Conservation (phyloP, 2,329 filamentous ascomycete species). For the Beauveria sp. region DNA sequence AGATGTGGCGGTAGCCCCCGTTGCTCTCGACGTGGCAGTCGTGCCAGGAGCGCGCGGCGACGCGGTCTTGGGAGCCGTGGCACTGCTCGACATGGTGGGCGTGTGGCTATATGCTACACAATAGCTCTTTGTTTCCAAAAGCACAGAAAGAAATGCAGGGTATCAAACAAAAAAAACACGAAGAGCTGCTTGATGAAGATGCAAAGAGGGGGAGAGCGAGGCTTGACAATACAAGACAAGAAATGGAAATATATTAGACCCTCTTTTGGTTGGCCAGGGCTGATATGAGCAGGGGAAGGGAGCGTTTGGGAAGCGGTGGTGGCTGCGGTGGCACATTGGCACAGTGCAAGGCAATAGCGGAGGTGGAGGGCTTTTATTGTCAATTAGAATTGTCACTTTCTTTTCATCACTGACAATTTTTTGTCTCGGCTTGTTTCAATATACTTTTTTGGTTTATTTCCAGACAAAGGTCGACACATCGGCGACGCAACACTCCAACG, state of each 20-base stretch:
- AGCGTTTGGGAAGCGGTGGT: not conserved
- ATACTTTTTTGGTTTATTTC: too few species aligned
- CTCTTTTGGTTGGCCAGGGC: constrained; percentile 1
- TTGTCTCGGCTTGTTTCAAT: not conserved
- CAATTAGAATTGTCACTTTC: too few species aligned
- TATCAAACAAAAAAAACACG: not conserved
- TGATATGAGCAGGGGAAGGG: not conserved
- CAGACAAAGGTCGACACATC: too few species aligned
- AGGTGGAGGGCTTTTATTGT: not conserved
- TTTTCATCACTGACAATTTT: not conserved
- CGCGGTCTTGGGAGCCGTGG: constrained; percentile 25
- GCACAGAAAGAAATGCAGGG: not conserved
- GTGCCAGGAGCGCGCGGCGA: constrained; percentile 22
- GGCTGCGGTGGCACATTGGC: not conserved
- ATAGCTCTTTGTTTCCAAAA: not conserved
- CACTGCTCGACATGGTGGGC: constrained; percentile 9
- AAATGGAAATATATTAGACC: constrained; percentile 6
- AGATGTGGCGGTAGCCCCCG: constrained; percentile 16
- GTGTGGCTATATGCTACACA: constrained; percentile 2
- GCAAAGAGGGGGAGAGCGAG: constrained; percentile 7
- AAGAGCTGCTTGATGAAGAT: constrained; percentile 6
- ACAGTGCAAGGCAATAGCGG: not conserved
- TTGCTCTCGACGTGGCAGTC: constrained; percentile 19
- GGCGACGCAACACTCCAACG: too few species aligned
- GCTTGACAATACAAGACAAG: not conserved